These are phyloP conservation scores for Claviceps sp. DNA, from an alignment of 2,329 filamentous ascomycete species.

Conservation along the genomic window DNA sequence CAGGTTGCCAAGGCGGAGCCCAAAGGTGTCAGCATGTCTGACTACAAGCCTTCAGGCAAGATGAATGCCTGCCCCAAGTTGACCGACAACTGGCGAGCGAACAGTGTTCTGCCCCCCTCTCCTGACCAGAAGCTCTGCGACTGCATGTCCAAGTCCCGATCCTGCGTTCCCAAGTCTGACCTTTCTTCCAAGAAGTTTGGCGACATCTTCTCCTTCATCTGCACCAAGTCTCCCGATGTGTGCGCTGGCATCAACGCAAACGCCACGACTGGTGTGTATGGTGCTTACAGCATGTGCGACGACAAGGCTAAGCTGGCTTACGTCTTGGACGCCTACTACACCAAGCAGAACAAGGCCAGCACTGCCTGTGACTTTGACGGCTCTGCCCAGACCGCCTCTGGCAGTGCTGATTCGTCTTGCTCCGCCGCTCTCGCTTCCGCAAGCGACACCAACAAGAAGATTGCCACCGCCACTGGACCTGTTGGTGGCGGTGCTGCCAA, in stretches of 20 bases:
- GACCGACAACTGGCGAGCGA: slow-evolving; percentile 48
- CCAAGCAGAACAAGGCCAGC: slow-evolving; percentile 35
- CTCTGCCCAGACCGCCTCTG: slow-evolving; percentile 41
- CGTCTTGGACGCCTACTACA: slow-evolving; percentile 62
- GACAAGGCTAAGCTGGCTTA: slow-evolving; percentile 57
- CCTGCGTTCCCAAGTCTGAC: slow-evolving; percentile 51
- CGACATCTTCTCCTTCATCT: slow-evolving; percentile 62
- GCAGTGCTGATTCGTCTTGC: slow-evolving; percentile 40
- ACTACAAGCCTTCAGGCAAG: slow-evolving; percentile 65
- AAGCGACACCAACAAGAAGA: slow-evolving; percentile 36
- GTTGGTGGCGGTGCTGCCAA: slow-evolving; percentile 5
- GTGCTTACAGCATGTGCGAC: slow-evolving; percentile 67
- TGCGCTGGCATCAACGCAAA: slow-evolving; percentile 60
- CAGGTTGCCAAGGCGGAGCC: slow-evolving; percentile 58
- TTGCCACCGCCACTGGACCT: slow-evolving; percentile 4
- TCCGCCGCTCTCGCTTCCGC: slow-evolving; percentile 45
- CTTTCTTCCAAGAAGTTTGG: slow-evolving; percentile 47
- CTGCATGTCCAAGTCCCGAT: slow-evolving; percentile 68
- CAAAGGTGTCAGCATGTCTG: slow-evolving; percentile 46
- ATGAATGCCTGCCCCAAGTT: slow-evolving; percentile 58
- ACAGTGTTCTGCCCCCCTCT: slow-evolving; percentile 60
- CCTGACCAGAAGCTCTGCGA: slow-evolving; percentile 68
- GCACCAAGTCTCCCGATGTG: slow-evolving; percentile 39
- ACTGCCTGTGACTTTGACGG: slow-evolving; percentile 60
- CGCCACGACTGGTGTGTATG: slow-evolving; percentile 54